Evolutionary conservation across 2,329 filamentous ascomycete species (phyloP).

Genomic region (Penicillium polonicum): DNA sequence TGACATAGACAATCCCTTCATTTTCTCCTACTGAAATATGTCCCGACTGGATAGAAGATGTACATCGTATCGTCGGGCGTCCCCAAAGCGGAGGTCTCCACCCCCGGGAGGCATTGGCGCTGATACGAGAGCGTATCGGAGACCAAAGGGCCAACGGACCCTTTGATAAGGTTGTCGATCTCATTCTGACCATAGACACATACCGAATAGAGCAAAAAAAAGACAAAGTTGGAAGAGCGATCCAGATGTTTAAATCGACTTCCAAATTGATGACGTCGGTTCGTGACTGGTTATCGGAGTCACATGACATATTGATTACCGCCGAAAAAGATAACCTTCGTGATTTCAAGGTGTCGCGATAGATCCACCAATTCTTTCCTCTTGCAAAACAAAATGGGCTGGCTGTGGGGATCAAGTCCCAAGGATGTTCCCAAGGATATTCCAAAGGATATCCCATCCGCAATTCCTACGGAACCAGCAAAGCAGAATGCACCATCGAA

Average conservation of each 20-base stretch:
- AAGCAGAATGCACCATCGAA: slow-evolving; percentile 25
- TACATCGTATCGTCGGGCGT: slow-evolving; percentile 29
- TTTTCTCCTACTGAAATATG: slow-evolving; percentile 75
- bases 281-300: background rate
- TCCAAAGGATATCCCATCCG: slow-evolving; percentile 16
- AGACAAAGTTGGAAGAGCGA: background rate
- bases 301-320: slow-evolving; percentile 6
- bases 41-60: slow-evolving; percentile 66
- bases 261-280: slow-evolving; percentile 12
- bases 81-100: slow-evolving; percentile 18
- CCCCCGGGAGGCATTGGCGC: background rate
- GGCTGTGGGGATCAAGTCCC: slow-evolving; percentile 44
- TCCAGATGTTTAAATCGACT: background rate
- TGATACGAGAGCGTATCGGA: background rate
- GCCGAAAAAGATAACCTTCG: slow-evolving; percentile 8
- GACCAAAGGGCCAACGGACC: slow-evolving; percentile 10
- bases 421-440: slow-evolving; percentile 21
- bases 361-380: slow-evolving; percentile 1
- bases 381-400: slow-evolving; percentile 42
- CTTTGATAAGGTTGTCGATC: slow-evolving; percentile 14
- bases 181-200: slow-evolving; percentile 20
- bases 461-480: slow-evolving; percentile 15
- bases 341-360: slow-evolving; percentile 1
- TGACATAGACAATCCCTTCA: slow-evolving; percentile 85
- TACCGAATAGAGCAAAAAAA: background rate